Conservation (phyloP, 805 yeast genomes). For the Blastobotrys chiropterorum region DNA sequence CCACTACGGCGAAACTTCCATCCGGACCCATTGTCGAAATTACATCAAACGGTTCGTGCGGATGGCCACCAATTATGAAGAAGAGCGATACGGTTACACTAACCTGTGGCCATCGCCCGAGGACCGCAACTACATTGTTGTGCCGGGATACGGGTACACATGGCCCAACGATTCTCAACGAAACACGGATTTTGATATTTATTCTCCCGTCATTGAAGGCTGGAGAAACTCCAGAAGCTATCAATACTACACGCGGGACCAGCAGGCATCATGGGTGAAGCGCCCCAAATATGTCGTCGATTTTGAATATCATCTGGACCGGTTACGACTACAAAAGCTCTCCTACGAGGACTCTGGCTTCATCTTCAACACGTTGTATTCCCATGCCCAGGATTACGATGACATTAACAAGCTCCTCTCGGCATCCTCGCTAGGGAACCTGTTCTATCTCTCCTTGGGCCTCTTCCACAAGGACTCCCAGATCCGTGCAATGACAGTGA, state of each 20-base stretch:
- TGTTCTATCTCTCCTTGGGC: conserved; percentile 27
- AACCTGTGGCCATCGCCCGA: conserved; percentile 18
- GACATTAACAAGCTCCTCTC: conserved; percentile 27
- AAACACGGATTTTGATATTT: conserved; percentile 19
- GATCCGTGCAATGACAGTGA: conserved; percentile 21
- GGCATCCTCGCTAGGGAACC: conserved; percentile 19
- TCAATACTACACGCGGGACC: conserved; percentile 21
- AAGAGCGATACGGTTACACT: conserved; percentile 20
- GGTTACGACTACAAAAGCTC: conserved; percentile 22
- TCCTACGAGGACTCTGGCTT: conserved; percentile 22
- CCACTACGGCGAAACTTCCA: conserved; percentile 26
- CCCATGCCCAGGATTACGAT: conserved; percentile 22
- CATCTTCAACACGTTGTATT: conserved; percentile 21
- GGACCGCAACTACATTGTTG: conserved; percentile 15
- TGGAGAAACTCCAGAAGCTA: conserved; percentile 27
- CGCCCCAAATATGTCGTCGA: conserved; percentile 25
- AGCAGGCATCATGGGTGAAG: conserved; percentile 17
- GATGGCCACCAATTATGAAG: conserved; percentile 25
- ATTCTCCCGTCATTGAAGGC: conserved; percentile 26
- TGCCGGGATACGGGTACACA: conserved; percentile 29
- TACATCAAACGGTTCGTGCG: conserved; percentile 25
- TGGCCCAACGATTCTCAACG: conserved; percentile 26
- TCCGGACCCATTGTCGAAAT: conserved; percentile 24
- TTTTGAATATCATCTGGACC: conserved; percentile 26
- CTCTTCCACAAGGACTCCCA: conserved; percentile 26